Evolutionary conservation across 768 basidiomycete species (phyloP), one percentile per base, ranked within the genome.

Genomic region (Amyloporia xantha): DNA sequence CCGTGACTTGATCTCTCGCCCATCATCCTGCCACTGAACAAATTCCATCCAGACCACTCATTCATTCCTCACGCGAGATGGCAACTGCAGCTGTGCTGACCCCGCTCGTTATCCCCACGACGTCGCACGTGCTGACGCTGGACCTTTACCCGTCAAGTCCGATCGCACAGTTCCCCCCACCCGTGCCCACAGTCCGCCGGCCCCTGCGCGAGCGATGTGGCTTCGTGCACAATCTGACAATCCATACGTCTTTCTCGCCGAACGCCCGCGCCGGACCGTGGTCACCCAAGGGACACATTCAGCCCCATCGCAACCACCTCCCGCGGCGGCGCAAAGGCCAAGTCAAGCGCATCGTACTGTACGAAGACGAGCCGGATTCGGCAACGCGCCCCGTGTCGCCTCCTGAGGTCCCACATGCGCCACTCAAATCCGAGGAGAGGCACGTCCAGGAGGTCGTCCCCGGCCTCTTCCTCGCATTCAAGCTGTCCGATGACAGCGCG

Each of bases 371-470:
- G 15, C 26, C 50, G 26, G 30, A 41, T 5, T 28, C 43, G 20
- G 40, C 38, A 12, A 30, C 25, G 47, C 23, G 13, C n/a, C 47
- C 49, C 26, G 38, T 30, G 36, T n/a, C n/a, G n/a, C 48, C 35
- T 17, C 42, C 25, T 19, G 17, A 6, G 19, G 20, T 20, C 11
- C 35, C 35, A 35, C 46, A 21, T 26, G 9, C 43, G 27, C 42
- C 37, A 46, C 19, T 35, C 39, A 48, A 36, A 38, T 19, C 47
- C 30, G 46, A 51, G 20, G 51, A 54, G n/a, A 33, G 47, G 11
- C 50, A 46, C 17, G 41, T 63, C 11, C 59, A 60, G 47, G 56
- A 54, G 37, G 48, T 64, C 44, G 48, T 62, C 51, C 57, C 59
- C 21, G 52, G 51, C 11, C 49, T 62, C 36, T 54, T 41, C 52